phyloP scores from a whole-genome alignment of 495 filamentous ascomycete species.

The Sabuloglossum arenarium region DNA sequence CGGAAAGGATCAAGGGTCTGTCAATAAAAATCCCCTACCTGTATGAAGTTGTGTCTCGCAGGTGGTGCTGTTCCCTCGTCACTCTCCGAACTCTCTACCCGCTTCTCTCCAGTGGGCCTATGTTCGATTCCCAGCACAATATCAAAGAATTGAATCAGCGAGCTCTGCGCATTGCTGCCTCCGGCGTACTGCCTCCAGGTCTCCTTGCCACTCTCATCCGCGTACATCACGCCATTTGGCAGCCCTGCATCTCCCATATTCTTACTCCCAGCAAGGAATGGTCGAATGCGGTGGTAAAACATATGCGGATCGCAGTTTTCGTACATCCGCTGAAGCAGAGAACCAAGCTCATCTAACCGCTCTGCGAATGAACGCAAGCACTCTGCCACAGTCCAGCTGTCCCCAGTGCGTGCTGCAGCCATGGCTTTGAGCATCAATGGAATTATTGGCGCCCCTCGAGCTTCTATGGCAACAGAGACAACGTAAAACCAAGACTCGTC shows the following conservation, averaged over 20 bases:
- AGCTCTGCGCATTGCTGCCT: constrained; percentile 90
- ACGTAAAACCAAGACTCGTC: constrained; percentile 98
- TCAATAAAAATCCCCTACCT: constrained; percentile 11
- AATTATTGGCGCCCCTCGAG: constrained; percentile 72
- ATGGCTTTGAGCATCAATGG: constrained; percentile 79
- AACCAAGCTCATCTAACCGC: constrained; percentile 61
- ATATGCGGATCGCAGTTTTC: constrained; percentile 82
- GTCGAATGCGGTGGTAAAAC: constrained; percentile 85
- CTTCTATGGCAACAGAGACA: constrained; percentile 87
- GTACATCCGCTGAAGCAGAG: constrained; percentile 62
- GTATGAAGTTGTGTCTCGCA: constrained; percentile 71
- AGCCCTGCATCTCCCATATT: constrained; percentile 91
- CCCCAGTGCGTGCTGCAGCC: constrained; percentile 48
- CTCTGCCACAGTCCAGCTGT: constrained; percentile 47
- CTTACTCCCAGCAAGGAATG: constrained; percentile 86
- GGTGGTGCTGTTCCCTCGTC: constrained; percentile 31
- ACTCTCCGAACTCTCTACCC: constrained; percentile 21
- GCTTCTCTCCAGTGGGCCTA: constrained; percentile 62
- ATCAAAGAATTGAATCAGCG: constrained; percentile 88
- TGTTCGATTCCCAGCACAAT: constrained; percentile 81
- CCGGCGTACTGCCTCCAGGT: constrained; percentile 64
- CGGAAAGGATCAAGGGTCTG: neutral
- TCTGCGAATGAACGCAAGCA: constrained; percentile 65
- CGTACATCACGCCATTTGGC: constrained; percentile 70
- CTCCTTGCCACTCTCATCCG: constrained; percentile 44